Base-by-base conservation (phyloP, 1,139 yeast species). In the Nadsonia commutata region DNA sequence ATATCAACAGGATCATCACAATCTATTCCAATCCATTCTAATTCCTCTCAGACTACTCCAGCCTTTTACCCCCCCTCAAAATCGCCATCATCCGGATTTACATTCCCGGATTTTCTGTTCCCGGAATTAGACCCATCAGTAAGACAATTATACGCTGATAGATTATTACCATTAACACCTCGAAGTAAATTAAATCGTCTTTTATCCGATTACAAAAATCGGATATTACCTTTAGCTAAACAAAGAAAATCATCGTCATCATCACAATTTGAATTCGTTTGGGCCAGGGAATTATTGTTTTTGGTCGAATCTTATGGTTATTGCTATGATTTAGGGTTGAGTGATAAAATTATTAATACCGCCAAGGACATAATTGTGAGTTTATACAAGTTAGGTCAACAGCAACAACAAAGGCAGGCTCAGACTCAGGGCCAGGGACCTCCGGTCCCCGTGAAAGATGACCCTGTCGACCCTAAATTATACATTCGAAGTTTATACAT, bases 91-190 rank as follows among this genome's bases (percentile, higher is more conserved):
- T 45, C 48, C 13, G 39, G 45, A 43, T 59, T 60, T 43, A 46
- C 31, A 23, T 60, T 51, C 49, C 62, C 63, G 6, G 62, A 59
- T 43, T 47, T 49, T 21, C 47, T 58, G 37, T 60, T 60, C 41
- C 64, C 64, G 0, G 47, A 43, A 33, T 51, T 57, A 21, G 9
- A 21, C 23, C 23, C 6, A 21, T 9, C 6, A 6, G 9, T 21
- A 21, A 6, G 23, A 6, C 23, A 9, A 9, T 21, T 9, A 6
- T 21, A 21, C 23, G 6, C 23, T 6, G 8, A 21, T 21, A 6
- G 9, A 6, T 21, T 21, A 21, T 9, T 21, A 6, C 23, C 23
- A 6, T 9, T 21, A 9, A 6, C 23, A 21, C 23, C 23, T 9
- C 23, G 23, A 9, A 9, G 8, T 21, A 21, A 21, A 9, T 21